phyloP scores from a whole-genome alignment of 2,329 filamentous ascomycete genomes.

The Bimuria novae-zelandiae region DNA sequence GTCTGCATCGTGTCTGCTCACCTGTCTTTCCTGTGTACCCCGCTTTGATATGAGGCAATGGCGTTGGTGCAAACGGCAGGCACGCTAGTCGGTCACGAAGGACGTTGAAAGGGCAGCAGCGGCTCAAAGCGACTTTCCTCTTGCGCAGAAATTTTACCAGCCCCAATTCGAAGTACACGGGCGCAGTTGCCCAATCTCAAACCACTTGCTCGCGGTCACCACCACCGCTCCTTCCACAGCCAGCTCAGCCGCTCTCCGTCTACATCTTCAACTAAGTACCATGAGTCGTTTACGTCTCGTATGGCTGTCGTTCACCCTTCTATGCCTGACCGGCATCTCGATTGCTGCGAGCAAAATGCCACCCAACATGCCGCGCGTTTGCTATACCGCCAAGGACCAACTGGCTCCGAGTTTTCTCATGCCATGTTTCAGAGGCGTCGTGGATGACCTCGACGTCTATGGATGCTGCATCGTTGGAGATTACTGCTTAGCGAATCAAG shows the following conservation, averaged over 20 bases:
- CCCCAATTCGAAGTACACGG: not conserved
- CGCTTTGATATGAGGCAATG: not conserved
- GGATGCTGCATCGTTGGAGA: conserved; percentile 24
- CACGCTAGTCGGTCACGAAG: not conserved
- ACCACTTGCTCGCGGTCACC: not conserved
- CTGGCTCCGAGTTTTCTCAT: conserved; percentile 21
- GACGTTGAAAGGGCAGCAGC: not conserved
- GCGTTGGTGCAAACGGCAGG: conserved; percentile 1
- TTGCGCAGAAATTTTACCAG: not conserved
- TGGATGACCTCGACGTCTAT: conserved; percentile 2
- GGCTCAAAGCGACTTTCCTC: not conserved
- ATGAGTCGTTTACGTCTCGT: not conserved
- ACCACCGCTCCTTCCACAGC: not conserved
- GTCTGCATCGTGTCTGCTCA: not conserved
- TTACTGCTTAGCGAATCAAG: conserved; percentile 20
- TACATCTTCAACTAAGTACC: not conserved
- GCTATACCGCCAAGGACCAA: conserved; percentile 18
- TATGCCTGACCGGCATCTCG: not conserved
- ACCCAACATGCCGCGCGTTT: conserved; percentile 7
- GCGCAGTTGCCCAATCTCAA: not conserved
- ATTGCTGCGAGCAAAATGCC: not conserved
- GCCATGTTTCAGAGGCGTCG: conserved; percentile 21
- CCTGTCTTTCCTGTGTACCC: not conserved
- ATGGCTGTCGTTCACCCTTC: not conserved
- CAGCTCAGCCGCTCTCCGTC: not conserved